Conservation (phyloP, 805 yeast species). For the Yarrowia alimentaria region DNA sequence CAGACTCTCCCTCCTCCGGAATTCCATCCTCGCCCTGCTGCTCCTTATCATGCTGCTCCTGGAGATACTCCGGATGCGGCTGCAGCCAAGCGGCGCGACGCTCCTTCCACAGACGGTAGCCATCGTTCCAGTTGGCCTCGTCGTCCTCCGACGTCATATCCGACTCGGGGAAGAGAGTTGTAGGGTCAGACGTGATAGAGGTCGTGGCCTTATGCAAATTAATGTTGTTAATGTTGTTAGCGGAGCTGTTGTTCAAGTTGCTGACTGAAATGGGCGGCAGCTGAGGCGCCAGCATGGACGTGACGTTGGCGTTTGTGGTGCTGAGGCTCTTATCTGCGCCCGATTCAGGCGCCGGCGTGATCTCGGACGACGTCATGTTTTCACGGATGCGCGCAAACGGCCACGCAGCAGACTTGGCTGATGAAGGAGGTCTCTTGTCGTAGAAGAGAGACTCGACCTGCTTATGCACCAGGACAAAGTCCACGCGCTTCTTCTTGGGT, state of each 20-base stretch:
- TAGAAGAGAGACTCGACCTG: slow-evolving; percentile 26
- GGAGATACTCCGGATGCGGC: slow-evolving; percentile 26
- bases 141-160: slow-evolving; percentile 23
- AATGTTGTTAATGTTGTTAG: slow-evolving; percentile 24
- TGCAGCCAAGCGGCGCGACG: slow-evolving; percentile 66
- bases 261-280: slow-evolving; percentile 3
- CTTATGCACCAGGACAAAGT: slow-evolving; percentile 17
- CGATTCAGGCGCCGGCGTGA: slow-evolving; percentile 20
- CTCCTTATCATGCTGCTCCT: slow-evolving; percentile 14
- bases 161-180: slow-evolving; percentile 21
- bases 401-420: not conserved
- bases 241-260: slow-evolving; percentile 5
- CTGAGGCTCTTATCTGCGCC: slow-evolving; percentile 2
- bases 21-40: not conserved
- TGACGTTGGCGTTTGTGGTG: not conserved
- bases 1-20: not conserved
- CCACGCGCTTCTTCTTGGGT: slow-evolving; percentile 24
- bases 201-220: slow-evolving; percentile 24
- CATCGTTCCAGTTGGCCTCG: slow-evolving; percentile 49
- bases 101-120: slow-evolving; percentile 64
- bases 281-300: slow-evolving; percentile 1
- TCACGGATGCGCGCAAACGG: slow-evolving; percentile 15
- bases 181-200: slow-evolving; percentile 20
- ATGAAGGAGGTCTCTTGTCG: not conserved
- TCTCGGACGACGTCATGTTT: slow-evolving; percentile 20